Evolutionary conservation across 805 yeast genomes (phyloP).

Genomic region (Debaryomyces prosopidis): DNA sequence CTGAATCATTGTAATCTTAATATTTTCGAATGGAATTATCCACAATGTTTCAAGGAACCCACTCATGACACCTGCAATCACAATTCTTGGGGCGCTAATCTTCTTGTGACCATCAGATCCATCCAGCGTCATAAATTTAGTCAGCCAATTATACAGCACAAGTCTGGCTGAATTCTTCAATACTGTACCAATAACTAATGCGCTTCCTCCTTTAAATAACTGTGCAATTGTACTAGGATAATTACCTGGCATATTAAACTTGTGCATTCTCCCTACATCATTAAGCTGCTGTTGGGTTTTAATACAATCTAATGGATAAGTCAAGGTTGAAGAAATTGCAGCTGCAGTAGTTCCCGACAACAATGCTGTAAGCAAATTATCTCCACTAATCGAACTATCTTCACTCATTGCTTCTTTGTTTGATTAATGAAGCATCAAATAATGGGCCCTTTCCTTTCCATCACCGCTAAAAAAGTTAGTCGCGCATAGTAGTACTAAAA

Average conservation of each 20-base stretch:
- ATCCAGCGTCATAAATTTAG: slow-evolving; percentile 61
- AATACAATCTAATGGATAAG: slow-evolving; percentile 71
- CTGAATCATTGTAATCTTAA: slow-evolving; percentile 80
- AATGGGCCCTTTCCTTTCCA: not conserved
- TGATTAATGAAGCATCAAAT: not conserved
- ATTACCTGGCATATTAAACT: slow-evolving; percentile 35
- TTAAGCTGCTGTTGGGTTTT: slow-evolving; percentile 66
- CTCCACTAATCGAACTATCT: slow-evolving; percentile 10
- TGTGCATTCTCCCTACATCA: slow-evolving; percentile 37
- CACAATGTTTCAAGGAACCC: slow-evolving; percentile 80
- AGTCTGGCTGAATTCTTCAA: slow-evolving; percentile 74
- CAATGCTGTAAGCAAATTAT: slow-evolving; percentile 54
- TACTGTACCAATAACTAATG: slow-evolving; percentile 72
- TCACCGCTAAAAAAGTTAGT: not conserved
- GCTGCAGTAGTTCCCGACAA: slow-evolving; percentile 65
- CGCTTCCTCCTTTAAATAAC: slow-evolving; percentile 63
- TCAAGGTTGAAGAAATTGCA: slow-evolving; percentile 57
- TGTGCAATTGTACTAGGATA: slow-evolving; percentile 34
- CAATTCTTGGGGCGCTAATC: slow-evolving; percentile 75
- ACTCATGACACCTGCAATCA: slow-evolving; percentile 81
- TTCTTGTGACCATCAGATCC: slow-evolving; percentile 44
- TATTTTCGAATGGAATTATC: slow-evolving; percentile 88
- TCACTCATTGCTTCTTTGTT: not conserved
- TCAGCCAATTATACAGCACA: slow-evolving; percentile 70
- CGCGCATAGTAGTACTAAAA: too few relatives aligned